Base-by-base conservation (phyloP, 345 rosid genomes). In the Heritiera fomes region DNA sequence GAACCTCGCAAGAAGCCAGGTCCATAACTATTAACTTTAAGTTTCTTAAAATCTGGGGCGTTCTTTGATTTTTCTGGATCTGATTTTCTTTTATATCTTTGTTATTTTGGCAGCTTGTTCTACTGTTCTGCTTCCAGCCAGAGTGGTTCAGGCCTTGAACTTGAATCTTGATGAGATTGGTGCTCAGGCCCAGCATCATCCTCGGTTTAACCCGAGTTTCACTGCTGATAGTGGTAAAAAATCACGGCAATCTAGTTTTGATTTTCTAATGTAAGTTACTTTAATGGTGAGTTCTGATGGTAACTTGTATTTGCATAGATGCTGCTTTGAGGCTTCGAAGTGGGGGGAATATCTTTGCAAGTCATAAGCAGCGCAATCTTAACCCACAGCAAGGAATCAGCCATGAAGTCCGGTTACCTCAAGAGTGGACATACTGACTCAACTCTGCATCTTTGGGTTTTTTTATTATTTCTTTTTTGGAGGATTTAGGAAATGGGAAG, bases 121-220 rank as follows among this genome's bases (percentile, higher is more conserved):
- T 0, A 87, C 93, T 2, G 94, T 89, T 14, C 73, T 93, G 58
- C 87, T 95, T n/a, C 99, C 98, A 32, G 93, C 91, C n/a, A 91
- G 86, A 84, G 90, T 93, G 72, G 91, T 90, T 46, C 92, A 89
- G 74, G 96, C 95, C 12, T 75, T 95, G 82, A 91, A 91, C 75
- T 69, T 89, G 81, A 92, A 93, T 73, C 43, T 87, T 52, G 87
- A 86, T 3, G 89, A 85, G 2, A 58, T 84, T 46, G 84, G 83
- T 41, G 79, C 15, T 23, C 85, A 80, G 73, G 80, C 84, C 1
- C 87, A 74, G 43, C 41, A 78, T 49, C 87, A 79, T 45, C 75
- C 87, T 62, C 88, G 88, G 15, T 60, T 63, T 38, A 81, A 77
- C 67, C 80, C 82, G 23, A 50, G 75, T 75, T 75, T 72, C 1